These are phyloP conservation scores for Arabidopsis arenosa DNA, from an alignment of 345 rosid genomes.

Conservation along the genomic window DNA sequence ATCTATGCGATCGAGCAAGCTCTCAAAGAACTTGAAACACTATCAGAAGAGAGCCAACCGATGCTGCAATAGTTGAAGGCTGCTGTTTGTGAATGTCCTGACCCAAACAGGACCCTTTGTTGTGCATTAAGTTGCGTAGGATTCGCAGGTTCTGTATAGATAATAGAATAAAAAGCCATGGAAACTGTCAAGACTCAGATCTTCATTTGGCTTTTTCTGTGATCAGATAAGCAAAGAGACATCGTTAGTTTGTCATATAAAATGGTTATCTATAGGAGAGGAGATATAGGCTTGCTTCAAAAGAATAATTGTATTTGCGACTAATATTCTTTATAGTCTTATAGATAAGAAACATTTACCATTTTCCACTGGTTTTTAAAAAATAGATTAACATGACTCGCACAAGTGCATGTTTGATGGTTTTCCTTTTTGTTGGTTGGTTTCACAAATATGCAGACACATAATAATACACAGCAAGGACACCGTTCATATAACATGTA, in stretches of 20 bases:
- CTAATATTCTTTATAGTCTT: background rate
- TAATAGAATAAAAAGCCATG: background rate
- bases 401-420: too few relatives aligned
- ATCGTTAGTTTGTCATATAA: background rate
- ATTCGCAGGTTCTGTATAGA: background rate
- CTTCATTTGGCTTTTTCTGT: background rate
- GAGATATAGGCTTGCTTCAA: background rate
- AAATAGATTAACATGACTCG: too few relatives aligned
- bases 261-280: background rate
- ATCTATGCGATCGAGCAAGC: constrained; percentile 62
- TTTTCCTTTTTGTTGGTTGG: too few relatives aligned
- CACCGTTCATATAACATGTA: too few relatives aligned
- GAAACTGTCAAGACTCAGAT: background rate
- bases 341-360: background rate
- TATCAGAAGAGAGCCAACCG: background rate
- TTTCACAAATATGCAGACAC: too few relatives aligned
- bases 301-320: background rate
- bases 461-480: too few relatives aligned
- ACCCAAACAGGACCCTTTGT: background rate
- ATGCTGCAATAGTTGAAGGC: constrained; percentile 16
- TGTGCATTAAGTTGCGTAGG: constrained; percentile 10
- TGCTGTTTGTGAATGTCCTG: background rate
- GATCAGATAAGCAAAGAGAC: background rate
- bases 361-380: too few relatives aligned
- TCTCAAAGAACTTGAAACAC: constrained; percentile 31